These are phyloP conservation scores for Cucumis hystrix DNA, from an alignment of 306 rosid genomes.

Conservation along the genomic window DNA sequence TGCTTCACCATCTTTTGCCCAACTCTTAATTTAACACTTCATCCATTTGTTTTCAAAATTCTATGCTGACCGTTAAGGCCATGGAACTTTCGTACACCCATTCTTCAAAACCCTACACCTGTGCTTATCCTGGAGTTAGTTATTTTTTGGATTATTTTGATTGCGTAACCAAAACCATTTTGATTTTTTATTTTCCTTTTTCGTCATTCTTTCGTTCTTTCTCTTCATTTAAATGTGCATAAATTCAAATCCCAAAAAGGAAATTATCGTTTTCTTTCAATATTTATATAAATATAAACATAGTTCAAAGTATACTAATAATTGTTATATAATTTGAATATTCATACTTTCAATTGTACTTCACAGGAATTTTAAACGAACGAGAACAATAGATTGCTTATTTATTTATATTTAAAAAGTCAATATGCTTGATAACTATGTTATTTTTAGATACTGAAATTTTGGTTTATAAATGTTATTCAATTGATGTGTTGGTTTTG, in stretches of 20 bases:
- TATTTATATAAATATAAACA: neutral
- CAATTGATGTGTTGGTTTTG: too few species aligned
- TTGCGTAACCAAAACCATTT: neutral
- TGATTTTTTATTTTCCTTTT: neutral
- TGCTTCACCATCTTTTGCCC: slow-evolving; percentile 42
- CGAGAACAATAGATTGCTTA: too few species aligned
- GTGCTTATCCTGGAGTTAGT: neutral
- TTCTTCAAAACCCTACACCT: neutral
- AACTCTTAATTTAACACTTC: neutral
- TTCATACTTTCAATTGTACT: too few species aligned
- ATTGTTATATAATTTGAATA: too few species aligned
- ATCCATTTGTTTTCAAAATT: neutral
- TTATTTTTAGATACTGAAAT: too few species aligned
- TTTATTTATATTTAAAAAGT: too few species aligned
- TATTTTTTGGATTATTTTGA: neutral
- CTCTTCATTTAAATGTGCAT: neutral
- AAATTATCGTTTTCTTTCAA: neutral
- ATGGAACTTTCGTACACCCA: neutral
- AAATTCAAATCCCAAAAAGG: neutral
- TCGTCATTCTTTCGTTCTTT: neutral
- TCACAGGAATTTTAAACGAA: neutral
- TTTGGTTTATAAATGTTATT: too few species aligned
- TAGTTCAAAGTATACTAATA: too few species aligned
- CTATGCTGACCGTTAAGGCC: neutral
- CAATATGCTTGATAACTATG: too few species aligned